Evolutionary conservation across 306 rosid genomes (phyloP).

Genomic region (Pueraria montana): DNA sequence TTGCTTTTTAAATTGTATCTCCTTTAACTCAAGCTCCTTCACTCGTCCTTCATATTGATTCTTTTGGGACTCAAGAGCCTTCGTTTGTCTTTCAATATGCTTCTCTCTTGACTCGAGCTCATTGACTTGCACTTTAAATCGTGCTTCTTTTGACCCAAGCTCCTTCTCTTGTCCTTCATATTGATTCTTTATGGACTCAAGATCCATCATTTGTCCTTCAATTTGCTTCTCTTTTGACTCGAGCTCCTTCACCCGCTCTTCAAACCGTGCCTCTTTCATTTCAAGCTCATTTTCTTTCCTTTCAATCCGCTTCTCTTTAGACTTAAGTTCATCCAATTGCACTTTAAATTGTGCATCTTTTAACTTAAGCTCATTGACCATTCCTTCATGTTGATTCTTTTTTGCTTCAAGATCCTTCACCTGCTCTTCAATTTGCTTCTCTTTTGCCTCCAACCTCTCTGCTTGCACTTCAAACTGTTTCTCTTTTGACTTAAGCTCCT

Average conservation of each 20-base stretch:
- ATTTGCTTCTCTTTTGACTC: not conserved
- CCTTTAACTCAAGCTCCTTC: conserved; percentile 16
- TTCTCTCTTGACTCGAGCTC: not conserved
- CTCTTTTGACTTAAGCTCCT: too few relatives aligned
- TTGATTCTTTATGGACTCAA: not conserved
- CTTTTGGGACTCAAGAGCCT: not conserved
- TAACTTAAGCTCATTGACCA: not conserved
- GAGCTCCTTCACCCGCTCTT: conserved; percentile 30
- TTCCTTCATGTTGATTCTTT: conserved; percentile 41
- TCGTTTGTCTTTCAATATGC: not conserved
- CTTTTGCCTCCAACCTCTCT: conserved; percentile 21
- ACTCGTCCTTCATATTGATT: not conserved
- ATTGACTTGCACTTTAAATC: not conserved
- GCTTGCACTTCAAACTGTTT: not conserved
- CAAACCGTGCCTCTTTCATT: conserved; percentile 16
- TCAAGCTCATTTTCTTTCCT: conserved; percentile 18
- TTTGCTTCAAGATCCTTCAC: conserved; percentile 28
- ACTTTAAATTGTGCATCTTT: conserved; percentile 23
- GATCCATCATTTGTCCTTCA: not conserved
- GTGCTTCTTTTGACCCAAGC: not conserved
- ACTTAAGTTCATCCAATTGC: conserved; percentile 8
- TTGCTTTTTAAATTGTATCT: not conserved
- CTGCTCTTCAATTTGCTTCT: conserved; percentile 26
- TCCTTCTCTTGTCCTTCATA: not conserved
- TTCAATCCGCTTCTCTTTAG: conserved; percentile 34